Conservation (phyloP, 225 moss, liverwort and hornwort genomes). For the Ulota crispa region DNA sequence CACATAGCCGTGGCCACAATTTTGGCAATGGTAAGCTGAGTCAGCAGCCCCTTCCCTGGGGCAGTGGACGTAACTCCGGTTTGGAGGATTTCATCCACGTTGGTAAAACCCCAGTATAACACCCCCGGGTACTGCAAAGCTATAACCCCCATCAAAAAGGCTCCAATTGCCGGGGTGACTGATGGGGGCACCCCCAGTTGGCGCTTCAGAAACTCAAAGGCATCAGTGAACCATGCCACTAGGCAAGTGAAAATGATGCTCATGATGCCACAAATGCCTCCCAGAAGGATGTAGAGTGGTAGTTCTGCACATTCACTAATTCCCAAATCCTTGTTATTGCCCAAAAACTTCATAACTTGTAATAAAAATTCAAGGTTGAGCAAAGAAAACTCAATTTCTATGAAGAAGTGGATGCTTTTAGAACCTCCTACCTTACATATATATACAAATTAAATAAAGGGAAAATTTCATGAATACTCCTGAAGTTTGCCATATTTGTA, state of each 20-base stretch:
- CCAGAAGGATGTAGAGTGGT: conserved; percentile 82
- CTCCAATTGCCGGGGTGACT: conserved; percentile 92
- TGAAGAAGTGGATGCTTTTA: too few relatives aligned
- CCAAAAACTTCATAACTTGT: neutral
- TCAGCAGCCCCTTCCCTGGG: conserved; percentile 74
- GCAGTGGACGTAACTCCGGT: conserved; percentile 76
- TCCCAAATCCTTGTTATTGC: too few relatives aligned
- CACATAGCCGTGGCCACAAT: conserved; percentile 83
- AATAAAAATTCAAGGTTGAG: neutral
- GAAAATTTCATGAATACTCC: too few relatives aligned
- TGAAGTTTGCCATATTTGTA: too few relatives aligned
- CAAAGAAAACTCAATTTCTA: too few relatives aligned
- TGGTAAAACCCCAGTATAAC: conserved; percentile 95
- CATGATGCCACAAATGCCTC: conserved; percentile 87
- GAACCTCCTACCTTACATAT: too few relatives aligned
- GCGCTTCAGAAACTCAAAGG: conserved; percentile 75
- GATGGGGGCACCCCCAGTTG: conserved; percentile 80
- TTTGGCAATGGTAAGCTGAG: conserved; percentile 82
- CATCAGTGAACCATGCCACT: conserved; percentile 65
- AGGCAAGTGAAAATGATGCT: conserved; percentile 74
- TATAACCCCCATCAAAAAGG: conserved; percentile 72
- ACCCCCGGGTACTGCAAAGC: conserved; percentile 91
- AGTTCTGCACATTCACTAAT: conserved; percentile 61
- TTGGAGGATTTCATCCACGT: conserved; percentile 95
- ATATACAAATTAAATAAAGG: too few relatives aligned